phyloP scores from a whole-genome alignment of 257 asterid genomes.

The Nicotiana obtusifolia region DNA sequence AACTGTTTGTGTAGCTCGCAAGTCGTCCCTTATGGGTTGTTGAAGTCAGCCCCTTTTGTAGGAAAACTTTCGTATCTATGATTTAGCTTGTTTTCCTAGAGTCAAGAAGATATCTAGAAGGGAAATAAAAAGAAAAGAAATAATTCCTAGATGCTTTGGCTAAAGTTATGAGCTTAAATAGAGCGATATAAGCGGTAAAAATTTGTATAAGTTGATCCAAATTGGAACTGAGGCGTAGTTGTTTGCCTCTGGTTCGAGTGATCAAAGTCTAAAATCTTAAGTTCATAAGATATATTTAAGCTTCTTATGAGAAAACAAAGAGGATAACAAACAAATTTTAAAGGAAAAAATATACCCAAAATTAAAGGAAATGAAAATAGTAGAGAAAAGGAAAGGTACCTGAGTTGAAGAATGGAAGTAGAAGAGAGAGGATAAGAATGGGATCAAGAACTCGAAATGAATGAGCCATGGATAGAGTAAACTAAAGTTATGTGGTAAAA shows the following conservation, averaged over 20 bases:
- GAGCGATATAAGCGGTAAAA: not conserved
- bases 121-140: no score
- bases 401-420: not conserved
- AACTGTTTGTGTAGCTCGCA: no score
- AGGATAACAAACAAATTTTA: not conserved
- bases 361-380: not conserved
- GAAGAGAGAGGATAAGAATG: conserved; percentile 5
- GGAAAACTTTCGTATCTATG: no score
- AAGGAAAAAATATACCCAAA: not conserved
- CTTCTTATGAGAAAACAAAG: not conserved
- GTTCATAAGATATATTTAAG: not conserved
- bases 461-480: conserved; percentile 6
- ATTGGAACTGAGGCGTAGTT: not conserved
- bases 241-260: no score
- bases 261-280: not conserved
- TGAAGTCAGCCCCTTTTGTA: no score
- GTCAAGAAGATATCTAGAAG: no score
- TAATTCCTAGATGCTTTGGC: no score
- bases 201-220: not conserved
- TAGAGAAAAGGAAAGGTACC: conserved; percentile 9
- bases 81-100: no score
- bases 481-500: not conserved
- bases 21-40: no score
- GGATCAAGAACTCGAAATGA: not conserved
- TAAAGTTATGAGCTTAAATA: no score